phyloP scores from a whole-genome alignment of 805 yeast genomes.

The Cyberlindnera nakhonratchasimensis region DNA sequence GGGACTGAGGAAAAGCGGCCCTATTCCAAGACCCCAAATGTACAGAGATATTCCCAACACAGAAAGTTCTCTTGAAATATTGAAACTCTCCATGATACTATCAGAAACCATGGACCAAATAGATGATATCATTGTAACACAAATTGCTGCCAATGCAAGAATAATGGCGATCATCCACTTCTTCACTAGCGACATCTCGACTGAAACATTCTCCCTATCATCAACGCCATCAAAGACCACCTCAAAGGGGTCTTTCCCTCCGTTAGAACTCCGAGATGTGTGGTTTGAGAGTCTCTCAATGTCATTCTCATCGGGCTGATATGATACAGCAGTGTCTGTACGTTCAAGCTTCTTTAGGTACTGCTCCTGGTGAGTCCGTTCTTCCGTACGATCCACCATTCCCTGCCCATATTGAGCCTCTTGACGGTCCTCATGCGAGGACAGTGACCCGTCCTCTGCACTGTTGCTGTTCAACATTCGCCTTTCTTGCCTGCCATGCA shows the following conservation, averaged over 20 bases:
- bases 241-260: conserved; percentile 25
- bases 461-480: no score
- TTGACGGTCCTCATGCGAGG: not conserved
- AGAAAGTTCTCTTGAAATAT: conserved; percentile 51
- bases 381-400: not conserved
- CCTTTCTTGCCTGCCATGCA: no score
- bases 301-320: conserved; percentile 23
- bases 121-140: conserved; percentile 68
- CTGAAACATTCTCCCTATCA: conserved; percentile 33
- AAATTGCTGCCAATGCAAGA: conserved; percentile 52
- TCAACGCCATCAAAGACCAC: conserved; percentile 27
- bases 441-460: not conserved
- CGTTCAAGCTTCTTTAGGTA: not conserved
- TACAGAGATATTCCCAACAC: conserved; percentile 59
- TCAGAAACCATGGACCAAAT: conserved; percentile 61
- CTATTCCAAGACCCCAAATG: conserved; percentile 67
- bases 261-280: conserved; percentile 2
- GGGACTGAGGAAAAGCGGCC: conserved; percentile 66
- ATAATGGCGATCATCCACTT: conserved; percentile 57
- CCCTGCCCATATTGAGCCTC: not conserved
- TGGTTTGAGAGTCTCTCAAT: conserved; percentile 16
- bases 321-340: conserved; percentile 7
- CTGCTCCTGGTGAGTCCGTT: not conserved
- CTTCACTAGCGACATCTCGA: conserved; percentile 38
- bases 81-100: conserved; percentile 44